phyloP scores from a whole-genome alignment of 352 stramenopile genomes.

The Peronospora farinosa region DNA sequence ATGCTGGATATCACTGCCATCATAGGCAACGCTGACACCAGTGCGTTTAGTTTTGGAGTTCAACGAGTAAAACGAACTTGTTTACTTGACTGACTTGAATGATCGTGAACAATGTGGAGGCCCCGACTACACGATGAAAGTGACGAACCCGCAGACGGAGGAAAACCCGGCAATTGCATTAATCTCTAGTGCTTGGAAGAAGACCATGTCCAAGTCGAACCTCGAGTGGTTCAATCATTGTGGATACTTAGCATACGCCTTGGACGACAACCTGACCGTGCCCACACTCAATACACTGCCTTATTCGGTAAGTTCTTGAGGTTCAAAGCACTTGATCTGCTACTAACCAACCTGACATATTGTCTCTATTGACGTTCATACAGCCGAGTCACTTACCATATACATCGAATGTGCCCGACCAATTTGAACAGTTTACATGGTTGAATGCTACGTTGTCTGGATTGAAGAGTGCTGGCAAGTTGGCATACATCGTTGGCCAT shows the following conservation, averaged over 20 bases:
- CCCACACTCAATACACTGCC: slow-evolving; percentile 78
- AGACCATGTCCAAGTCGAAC: slow-evolving; percentile 44
- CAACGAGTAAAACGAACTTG: not conserved
- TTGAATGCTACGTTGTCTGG: slow-evolving; percentile 65
- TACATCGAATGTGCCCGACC: slow-evolving; percentile 53
- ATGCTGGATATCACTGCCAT: slow-evolving; percentile 54
- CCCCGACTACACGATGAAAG: slow-evolving; percentile 68
- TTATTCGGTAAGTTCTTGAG: slow-evolving; percentile 50
- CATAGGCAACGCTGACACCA: slow-evolving; percentile 60
- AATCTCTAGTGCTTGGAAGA: slow-evolving; percentile 43
- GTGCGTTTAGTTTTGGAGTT: slow-evolving; percentile 21
- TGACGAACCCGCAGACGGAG: slow-evolving; percentile 49
- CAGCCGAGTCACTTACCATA: slow-evolving; percentile 65
- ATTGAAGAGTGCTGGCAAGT: slow-evolving; percentile 35
- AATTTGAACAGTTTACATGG: slow-evolving; percentile 88
- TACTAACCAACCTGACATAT: slow-evolving; percentile 1
- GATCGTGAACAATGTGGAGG: slow-evolving; percentile 22
- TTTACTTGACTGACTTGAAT: not conserved
- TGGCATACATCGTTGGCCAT: slow-evolving; percentile 86
- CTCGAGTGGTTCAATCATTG: slow-evolving; percentile 48
- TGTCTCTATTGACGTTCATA: slow-evolving; percentile 1
- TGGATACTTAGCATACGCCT: slow-evolving; percentile 56
- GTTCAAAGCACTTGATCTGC: not conserved
- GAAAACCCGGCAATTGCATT: slow-evolving; percentile 55
- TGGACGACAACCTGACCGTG: slow-evolving; percentile 59